Base-by-base conservation (phyloP, 1,139 yeast genomes). In the Nadsonia starkeyi-henricii region DNA sequence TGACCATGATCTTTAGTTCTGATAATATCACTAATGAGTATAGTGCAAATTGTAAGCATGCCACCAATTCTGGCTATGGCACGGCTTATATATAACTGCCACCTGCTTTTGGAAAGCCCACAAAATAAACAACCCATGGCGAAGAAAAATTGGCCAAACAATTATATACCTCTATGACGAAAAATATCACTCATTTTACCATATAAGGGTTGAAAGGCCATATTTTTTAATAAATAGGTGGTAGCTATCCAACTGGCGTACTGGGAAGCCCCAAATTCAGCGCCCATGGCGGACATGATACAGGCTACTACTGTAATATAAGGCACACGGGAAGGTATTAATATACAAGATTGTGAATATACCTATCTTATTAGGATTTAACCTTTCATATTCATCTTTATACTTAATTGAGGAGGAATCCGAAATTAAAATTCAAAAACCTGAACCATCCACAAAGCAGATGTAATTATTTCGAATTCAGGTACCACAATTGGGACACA, bases 101-200 rank as follows among this genome's bases (percentile, higher is more conserved):
- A 55, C 13, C 74, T 65, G 44, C 63, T 57, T 17, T 60, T 58
- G 7, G 79, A 64, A 2, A 64, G 46, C 3, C 82, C 81, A 58
- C 81, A 77, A 46, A 76, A 63, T 33, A 72, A 55, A 57, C 81
- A 76, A 12, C 85, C 85, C 19, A 75, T 36, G 0, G 74, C 44
- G 55, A 79, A 79, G 41, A 68, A 57, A 2, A 63, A 49, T 51
- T 75, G 74, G 57, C 79, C 74, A 43, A 74, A 62, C 7, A 78
- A 56, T 43, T 79, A 63, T 50, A 75, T 62, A 7, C 67, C 61
- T 59, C 77, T 82, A 57, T 95, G 73, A 20, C 96, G 96, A 62
- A 81, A 85, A 44, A 86, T 84, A 58, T 86, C 96, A 2, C 93
- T 81, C 36, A 88, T 64, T 60, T 85, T 86, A 21, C 96, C 96